Evolutionary conservation across 2,329 filamentous ascomycete species (phyloP).

Genomic region (Ophiostoma novo-ulmi): DNA sequence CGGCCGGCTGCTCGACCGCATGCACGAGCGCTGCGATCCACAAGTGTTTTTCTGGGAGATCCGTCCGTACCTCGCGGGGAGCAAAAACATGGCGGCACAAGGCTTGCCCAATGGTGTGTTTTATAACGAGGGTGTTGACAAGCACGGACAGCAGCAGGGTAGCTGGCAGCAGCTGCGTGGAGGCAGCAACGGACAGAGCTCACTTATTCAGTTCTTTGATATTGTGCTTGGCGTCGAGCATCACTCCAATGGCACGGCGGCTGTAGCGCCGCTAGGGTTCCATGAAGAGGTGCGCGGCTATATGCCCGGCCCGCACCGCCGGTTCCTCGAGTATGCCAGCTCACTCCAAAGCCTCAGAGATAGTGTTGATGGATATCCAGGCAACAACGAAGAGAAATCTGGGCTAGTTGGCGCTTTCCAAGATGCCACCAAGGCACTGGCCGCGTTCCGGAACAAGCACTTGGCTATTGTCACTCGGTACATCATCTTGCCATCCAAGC

Average conservation of each 20-base stretch:
- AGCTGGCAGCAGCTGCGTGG: slow-evolving; percentile 74
- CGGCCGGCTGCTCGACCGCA: slow-evolving; percentile 63
- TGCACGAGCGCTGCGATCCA: slow-evolving; percentile 86
- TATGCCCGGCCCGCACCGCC: slow-evolving; percentile 89
- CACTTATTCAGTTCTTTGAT: slow-evolving; percentile 94
- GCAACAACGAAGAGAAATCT: not conserved
- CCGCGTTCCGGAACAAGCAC: slow-evolving; percentile 77
- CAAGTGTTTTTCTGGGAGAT: slow-evolving; percentile 86
- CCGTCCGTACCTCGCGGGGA: slow-evolving; percentile 81
- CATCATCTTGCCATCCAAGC: slow-evolving; percentile 77
- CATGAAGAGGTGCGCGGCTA: slow-evolving; percentile 83
- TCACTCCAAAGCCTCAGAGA: not conserved
- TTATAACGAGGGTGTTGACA: slow-evolving; percentile 57
- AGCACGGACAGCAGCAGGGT: slow-evolving; percentile 53
- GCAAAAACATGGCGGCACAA: slow-evolving; percentile 76
- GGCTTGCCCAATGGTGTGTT: slow-evolving; percentile 78
- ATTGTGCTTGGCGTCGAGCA: slow-evolving; percentile 85
- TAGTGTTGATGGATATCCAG: not conserved
- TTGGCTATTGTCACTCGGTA: slow-evolving; percentile 94
- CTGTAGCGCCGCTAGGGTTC: slow-evolving; percentile 32
- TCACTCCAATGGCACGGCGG: slow-evolving; percentile 38
- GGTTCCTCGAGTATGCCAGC: slow-evolving; percentile 47
- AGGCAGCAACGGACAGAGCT: slow-evolving; percentile 94
- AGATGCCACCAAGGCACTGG: slow-evolving; percentile 63
- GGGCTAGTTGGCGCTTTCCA: slow-evolving; percentile 53